These are phyloP conservation scores for Spinellus fusiger DNA, from an alignment of 192 early-diverging fungal genomes.

Conservation along the genomic window DNA sequence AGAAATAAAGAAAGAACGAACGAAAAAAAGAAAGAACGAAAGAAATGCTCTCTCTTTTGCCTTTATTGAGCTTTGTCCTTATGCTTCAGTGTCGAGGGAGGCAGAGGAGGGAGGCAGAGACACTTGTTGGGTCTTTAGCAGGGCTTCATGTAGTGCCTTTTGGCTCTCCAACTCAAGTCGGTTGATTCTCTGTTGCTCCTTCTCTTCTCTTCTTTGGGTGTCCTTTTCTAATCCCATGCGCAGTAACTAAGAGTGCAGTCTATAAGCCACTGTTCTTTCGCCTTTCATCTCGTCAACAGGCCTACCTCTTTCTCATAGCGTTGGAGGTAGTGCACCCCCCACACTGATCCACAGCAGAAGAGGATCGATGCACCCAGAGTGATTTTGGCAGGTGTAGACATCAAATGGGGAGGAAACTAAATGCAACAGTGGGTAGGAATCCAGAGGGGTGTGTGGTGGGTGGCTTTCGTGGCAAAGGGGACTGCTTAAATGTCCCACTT, in stretches of 20 bases:
- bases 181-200: constrained; percentile 18
- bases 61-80: neutral
- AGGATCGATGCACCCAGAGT: constrained; percentile 25
- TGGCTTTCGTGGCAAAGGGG: neutral
- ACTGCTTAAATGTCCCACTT: neutral
- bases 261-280: neutral
- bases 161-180: constrained; percentile 19
- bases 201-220: constrained; percentile 20
- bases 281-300: neutral
- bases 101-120: constrained; percentile 14
- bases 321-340: constrained; percentile 31
- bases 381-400: constrained; percentile 30
- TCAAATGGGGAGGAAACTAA: constrained; percentile 1
- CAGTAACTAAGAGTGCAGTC: constrained; percentile 2
- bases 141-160: constrained; percentile 17
- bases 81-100: neutral
- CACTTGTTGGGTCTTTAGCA: constrained; percentile 22
- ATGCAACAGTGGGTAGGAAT: neutral
- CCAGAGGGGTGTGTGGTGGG: neutral
- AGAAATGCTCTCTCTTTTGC: neutral
- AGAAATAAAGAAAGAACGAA: neutral
- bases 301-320: constrained; percentile 28
- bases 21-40: neutral
- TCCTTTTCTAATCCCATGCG: constrained; percentile 19
- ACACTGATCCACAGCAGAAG: constrained; percentile 25